Percentiles rank a stretch among this genome's conserved stretches.
Evolutionary conservation across 208 protist species (phyloP).

Genomic region (Angomonas deanei): DNA sequence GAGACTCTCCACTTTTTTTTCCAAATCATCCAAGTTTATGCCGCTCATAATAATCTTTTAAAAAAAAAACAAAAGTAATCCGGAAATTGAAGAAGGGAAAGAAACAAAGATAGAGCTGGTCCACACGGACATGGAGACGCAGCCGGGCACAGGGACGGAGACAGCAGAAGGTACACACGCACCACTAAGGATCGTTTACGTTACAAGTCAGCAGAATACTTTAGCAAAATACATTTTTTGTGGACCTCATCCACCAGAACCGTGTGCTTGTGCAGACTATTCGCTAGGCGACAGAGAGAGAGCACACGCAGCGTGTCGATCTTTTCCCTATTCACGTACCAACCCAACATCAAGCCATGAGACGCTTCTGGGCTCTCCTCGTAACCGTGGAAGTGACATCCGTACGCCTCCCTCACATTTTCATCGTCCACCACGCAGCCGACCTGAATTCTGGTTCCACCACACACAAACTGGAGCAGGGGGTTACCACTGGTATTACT

Average conservation of each 20-base stretch:
- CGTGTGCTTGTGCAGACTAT: constrained; percentile 55
- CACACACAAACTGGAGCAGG: neutral
- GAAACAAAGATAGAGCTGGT: constrained; percentile 6
- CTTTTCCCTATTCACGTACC: constrained; percentile 21
- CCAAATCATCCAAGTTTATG: neutral
- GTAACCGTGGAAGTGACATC: constrained; percentile 72
- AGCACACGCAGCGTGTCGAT: constrained; percentile 32
- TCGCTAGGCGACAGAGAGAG: constrained; percentile 67
- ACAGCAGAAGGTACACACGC: neutral
- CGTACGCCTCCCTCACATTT: constrained; percentile 42
- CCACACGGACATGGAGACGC: neutral
- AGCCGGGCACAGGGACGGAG: neutral
- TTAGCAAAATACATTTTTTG: constrained; percentile 20
- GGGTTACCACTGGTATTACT: neutral
- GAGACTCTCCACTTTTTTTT: constrained; percentile 36
- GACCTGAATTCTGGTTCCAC: constrained; percentile 23
- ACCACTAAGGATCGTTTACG: neutral
- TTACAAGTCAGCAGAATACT: constrained; percentile 43
- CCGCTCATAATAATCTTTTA: neutral
- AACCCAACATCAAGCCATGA: constrained; percentile 67
- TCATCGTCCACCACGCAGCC: constrained; percentile 24
- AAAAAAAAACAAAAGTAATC: neutral
- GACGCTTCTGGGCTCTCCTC: constrained; percentile 20
- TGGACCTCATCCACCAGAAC: constrained; percentile 22
- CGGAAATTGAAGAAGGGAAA: neutral